These are phyloP conservation scores for Erucastrum elatum DNA, from an alignment of 345 rosid species.

Conservation along the genomic window DNA sequence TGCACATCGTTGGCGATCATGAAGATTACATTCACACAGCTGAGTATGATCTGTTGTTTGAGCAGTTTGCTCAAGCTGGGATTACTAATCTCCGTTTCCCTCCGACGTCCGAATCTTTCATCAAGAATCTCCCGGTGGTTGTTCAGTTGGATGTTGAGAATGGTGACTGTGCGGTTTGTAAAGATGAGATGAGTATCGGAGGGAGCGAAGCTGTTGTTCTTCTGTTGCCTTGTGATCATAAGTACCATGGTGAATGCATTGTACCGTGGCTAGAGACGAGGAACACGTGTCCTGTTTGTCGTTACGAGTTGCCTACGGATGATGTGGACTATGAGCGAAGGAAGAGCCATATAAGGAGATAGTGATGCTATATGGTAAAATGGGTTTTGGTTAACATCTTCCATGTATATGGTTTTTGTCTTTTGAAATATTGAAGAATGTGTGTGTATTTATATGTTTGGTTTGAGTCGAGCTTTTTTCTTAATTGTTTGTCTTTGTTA, in stretches of 20 bases:
- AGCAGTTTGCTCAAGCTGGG: slow-evolving; percentile 71
- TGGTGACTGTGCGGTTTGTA: slow-evolving; percentile 56
- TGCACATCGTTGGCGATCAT: slow-evolving; percentile 34
- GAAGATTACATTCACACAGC: slow-evolving; percentile 59
- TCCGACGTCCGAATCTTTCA: slow-evolving; percentile 63
- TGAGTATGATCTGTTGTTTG: slow-evolving; percentile 66
- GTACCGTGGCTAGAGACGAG: slow-evolving; percentile 78
- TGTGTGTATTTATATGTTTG: background rate
- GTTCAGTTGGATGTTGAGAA: slow-evolving; percentile 41
- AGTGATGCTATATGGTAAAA: slow-evolving; percentile 8
- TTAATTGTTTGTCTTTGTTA: background rate
- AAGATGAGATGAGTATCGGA: slow-evolving; percentile 67
- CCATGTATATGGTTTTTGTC: slow-evolving; percentile 1
- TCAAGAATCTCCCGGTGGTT: slow-evolving; percentile 59
- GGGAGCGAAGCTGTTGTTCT: slow-evolving; percentile 51
- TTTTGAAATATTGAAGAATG: background rate
- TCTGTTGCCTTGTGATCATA: slow-evolving; percentile 77
- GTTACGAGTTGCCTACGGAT: slow-evolving; percentile 83
- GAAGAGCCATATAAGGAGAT: slow-evolving; percentile 37
- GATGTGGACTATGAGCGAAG: slow-evolving; percentile 72
- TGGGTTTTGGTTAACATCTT: background rate
- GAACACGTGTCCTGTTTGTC: slow-evolving; percentile 95
- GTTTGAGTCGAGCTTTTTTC: slow-evolving; percentile 7
- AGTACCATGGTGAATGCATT: slow-evolving; percentile 86
- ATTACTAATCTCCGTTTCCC: slow-evolving; percentile 51